Evolutionary conservation across 164 flowering plant genomes (phyloP).

Genomic region (Dillenia suffruticosa): DNA sequence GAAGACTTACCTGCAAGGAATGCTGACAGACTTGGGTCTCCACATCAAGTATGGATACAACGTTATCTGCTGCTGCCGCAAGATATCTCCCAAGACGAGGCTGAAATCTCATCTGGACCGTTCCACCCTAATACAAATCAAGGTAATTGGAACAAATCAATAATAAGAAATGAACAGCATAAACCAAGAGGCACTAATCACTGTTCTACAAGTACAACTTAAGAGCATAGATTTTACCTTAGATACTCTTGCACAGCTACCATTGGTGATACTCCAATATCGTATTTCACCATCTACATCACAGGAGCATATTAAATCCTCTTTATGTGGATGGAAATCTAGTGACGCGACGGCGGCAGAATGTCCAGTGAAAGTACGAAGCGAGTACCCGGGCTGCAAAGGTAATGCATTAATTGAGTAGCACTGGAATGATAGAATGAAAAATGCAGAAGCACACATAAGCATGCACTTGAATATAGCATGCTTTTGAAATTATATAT

Average conservation of each 20-base stretch:
- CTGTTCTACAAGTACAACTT: too few species aligned
- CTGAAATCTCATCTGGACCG: conserved; percentile 63
- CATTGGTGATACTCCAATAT: conserved; percentile 62
- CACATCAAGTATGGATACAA: conserved; percentile 55
- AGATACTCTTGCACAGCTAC: conserved; percentile 43
- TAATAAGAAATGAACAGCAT: not conserved
- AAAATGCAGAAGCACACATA: not conserved
- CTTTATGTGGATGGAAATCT: conserved; percentile 74
- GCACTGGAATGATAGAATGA: not conserved
- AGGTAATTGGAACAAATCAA: not conserved
- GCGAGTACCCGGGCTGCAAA: conserved; percentile 60
- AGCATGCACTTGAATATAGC: not conserved
- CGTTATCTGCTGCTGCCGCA: conserved; percentile 66
- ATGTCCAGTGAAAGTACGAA: conserved; percentile 70
- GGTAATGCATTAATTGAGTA: not conserved
- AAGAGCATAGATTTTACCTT: conserved; percentile 36
- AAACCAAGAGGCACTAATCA: too few species aligned
- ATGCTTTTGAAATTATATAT: too few species aligned
- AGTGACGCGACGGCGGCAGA: conserved; percentile 63
- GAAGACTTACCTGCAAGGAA: conserved; percentile 40
- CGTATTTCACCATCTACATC: conserved; percentile 75
- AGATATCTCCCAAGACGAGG: conserved; percentile 61
- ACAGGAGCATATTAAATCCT: conserved; percentile 70
- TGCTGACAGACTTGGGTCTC: conserved; percentile 52
- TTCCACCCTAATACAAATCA: conserved; percentile 49